phyloP scores from a whole-genome alignment of 139 green algal species.

The Microglena sp. region DNA sequence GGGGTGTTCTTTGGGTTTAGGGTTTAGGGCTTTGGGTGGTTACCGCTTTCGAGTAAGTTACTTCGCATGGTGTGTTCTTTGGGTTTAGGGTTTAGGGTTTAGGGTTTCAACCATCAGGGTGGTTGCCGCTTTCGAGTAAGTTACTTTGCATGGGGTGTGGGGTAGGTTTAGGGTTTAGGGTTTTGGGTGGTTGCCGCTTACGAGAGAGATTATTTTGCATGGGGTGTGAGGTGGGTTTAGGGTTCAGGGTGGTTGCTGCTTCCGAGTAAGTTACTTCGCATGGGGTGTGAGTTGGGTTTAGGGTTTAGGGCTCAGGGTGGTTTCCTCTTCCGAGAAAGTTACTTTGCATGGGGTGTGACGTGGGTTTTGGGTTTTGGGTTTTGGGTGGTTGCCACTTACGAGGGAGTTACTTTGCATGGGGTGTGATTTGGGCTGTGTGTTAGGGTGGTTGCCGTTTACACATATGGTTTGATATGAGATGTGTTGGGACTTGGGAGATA shows the following conservation, averaged over 20 bases:
- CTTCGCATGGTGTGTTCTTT: conserved; percentile 73
- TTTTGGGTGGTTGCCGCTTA: conserved; percentile 89
- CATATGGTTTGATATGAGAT: no score
- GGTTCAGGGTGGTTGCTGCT: conserved; percentile 52
- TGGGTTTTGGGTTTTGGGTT: no score
- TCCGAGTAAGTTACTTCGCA: conserved; percentile 74
- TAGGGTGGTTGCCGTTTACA: no score
- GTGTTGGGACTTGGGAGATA: no score
- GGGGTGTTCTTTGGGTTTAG: conserved; percentile 71
- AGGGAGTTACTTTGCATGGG: conserved; percentile 82
- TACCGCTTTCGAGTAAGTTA: conserved; percentile 90
- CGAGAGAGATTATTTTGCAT: conserved; percentile 78
- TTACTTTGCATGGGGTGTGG: conserved; percentile 75
- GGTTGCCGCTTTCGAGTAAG: conserved; percentile 85
- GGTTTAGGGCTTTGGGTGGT: no score
- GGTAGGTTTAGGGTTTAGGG: no score
- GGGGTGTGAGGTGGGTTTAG: conserved; percentile 61
- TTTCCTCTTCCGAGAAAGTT: conserved; percentile 88
- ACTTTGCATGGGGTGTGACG: conserved; percentile 69
- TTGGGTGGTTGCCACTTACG: conserved; percentile 86
- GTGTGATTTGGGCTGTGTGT: conserved; percentile 66
- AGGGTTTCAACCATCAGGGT: conserved; percentile 79
- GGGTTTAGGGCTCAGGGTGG: conserved; percentile 51
- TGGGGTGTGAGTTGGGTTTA: conserved; percentile 58
- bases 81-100: no score